Evolutionary conservation across 495 filamentous ascomycete species (phyloP), one percentile per base, ranked within the genome.

Genomic region (Tetracladium setigerum): DNA sequence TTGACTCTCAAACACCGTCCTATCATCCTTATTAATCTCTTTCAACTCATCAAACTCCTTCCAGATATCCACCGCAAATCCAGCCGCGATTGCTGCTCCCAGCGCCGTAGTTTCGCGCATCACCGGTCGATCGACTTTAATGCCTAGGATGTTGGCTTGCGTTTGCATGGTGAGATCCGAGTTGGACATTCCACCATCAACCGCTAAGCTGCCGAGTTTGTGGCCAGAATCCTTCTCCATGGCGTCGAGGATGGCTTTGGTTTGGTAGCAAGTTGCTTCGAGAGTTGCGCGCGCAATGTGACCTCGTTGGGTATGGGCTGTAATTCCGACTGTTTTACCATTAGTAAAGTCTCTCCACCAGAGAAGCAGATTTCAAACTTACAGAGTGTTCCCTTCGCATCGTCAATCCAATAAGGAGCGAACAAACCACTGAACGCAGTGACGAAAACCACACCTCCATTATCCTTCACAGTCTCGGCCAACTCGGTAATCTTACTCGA

Each of bases 351-450:
- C n/a, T 14, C 7, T 30, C 2, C 27, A 19, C 2, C 27, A 19
- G n/a, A 34, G 17, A 19, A 36, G 33, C n/a, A 22, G 15, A 54
- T 68, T 79, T 71, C 70, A 33, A 19, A 55, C 56, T 52, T 55
- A 59, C 56, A 59, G 11, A 59, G 19, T 1, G 90, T 95, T 43
- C 91, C 91, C 65, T 89, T 83, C 30, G 89, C 89, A 66, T 95
- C 88, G 62, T 95, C 91, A 52, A 95, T 95, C 91, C 91, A 97
- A 63, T 95, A 95, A n/a, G 91, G 91, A 14, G 91, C 91, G 64
- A 95, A 95, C 1, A 97, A 73, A 50, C 91, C 91, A 69, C 86
- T 92, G 64, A 97, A 97, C 1, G 91, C 91, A 27, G 91, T 95
- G 39, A 97, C 91, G 59, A 97, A 97, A 5, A 94, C 77, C 32